Base-by-base conservation (phyloP, 768 basidiomycete species). In the Ephemerocybe angulata region DNA sequence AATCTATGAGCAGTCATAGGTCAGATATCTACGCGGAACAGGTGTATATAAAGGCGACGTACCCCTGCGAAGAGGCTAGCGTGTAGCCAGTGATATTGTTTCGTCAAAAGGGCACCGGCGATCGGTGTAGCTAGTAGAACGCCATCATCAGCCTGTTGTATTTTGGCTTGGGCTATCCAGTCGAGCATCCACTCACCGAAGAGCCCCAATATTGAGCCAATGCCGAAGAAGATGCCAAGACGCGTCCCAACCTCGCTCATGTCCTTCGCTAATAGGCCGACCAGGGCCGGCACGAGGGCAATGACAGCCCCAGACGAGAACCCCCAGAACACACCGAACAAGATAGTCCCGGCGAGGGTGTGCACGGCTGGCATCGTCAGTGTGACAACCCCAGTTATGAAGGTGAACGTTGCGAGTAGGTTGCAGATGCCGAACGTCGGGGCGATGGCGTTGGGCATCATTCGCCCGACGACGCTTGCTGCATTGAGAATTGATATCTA, bases 401-500 rank as follows among this genome's bases (percentile, higher is more conserved):
- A 40, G 2, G 72, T 72, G 28, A 70, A 65, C 22, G 73, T 53
- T 4, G 73, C 69, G 2, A 74, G 64, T 4, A 81, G 53, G 58
- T 74, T 81, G 38, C 76, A 70, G 8, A 77, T 69, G 1, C 84
- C 82, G 55, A 76, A 44, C 25, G 56, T 58, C 2, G 69, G 66
- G n/a, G 73, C 75, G 28, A 82, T 61, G 24, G 77, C 64, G 19
- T 73, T 74, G 0, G 81, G 74, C 11, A 82, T 58, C 2, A 78
- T 61, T 31, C 85, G 76, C 4, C 85, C 86, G 37, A 79, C 65
- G 19, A 81, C 64, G 48, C 74, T 75, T 17, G 76, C 72, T 3
- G 72, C 83, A 53, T 85, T 86, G 12, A 85, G 60, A 29, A 86
- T 74, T 0, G 82, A 71, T 17, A 85, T 56, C 78, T 83, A n/a